Evolutionary conservation across 148 eudicot genomes (phyloP).

Genomic region (Persicaria maculosa): DNA sequence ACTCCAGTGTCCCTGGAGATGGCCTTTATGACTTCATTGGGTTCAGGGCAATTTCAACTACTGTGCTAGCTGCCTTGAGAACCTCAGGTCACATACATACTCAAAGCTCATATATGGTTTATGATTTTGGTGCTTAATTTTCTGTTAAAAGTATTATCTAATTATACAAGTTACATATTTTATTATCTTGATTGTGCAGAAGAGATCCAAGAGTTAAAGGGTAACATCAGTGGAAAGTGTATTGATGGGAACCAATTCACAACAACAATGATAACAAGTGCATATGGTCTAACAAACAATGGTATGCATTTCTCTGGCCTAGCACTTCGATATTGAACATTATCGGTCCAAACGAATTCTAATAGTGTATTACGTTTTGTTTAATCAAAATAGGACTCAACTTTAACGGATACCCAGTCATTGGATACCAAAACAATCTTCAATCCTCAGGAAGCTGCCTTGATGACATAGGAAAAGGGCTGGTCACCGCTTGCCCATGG

Average conservation of each 20-base stretch:
- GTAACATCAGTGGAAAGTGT: constrained; percentile 46
- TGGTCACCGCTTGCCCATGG: constrained; percentile 73
- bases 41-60: constrained; percentile 37
- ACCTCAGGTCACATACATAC: constrained; percentile 23
- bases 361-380: not conserved
- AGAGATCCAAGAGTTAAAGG: constrained; percentile 37
- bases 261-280: constrained; percentile 20
- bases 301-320: constrained; percentile 21
- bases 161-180: not conserved
- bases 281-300: constrained; percentile 50
- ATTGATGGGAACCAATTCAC: constrained; percentile 13
- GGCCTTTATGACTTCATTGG: constrained; percentile 38
- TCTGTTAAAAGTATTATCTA: too few relatives aligned
- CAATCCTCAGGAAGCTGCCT: too few relatives aligned
- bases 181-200: constrained; percentile 22
- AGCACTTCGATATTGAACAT: not conserved
- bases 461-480: constrained; percentile 19
- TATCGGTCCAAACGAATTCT: too few relatives aligned
- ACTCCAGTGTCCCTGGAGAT: constrained; percentile 29
- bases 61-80: constrained; percentile 25
- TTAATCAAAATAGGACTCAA: constrained; percentile 21
- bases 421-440: constrained; percentile 59
- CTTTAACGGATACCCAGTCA: constrained; percentile 59
- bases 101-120: not conserved
- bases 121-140: not conserved